Conservation (phyloP, 1,284 basidiomycete species). For the Bondarzewia mesenterica region DNA sequence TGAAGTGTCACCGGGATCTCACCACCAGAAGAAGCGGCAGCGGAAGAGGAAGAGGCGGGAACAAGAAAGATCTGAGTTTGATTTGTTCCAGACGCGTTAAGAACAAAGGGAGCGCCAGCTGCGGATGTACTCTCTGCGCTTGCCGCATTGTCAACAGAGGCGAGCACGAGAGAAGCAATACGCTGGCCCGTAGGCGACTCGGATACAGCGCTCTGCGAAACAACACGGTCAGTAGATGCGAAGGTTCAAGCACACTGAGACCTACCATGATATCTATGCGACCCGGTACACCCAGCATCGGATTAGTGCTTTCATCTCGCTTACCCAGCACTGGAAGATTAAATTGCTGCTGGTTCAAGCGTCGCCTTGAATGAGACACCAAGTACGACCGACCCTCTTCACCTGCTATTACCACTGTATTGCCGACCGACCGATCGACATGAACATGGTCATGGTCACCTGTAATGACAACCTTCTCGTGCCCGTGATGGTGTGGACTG, state of each 20-base stretch:
- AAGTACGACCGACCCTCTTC: constrained; percentile 16
- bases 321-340: constrained; percentile 12
- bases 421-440: constrained; percentile 12
- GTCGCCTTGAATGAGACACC: constrained; percentile 9
- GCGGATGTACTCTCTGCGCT: constrained; percentile 13
- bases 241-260: constrained; percentile 1
- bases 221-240: background rate
- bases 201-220: constrained; percentile 21
- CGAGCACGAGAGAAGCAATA: constrained; percentile 42
- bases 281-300: constrained; percentile 28
- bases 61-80: constrained; percentile 45
- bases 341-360: constrained; percentile 3
- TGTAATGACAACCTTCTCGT: constrained; percentile 14
- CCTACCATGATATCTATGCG: constrained; percentile 41
- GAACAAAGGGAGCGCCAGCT: constrained; percentile 29
- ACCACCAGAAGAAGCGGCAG: constrained; percentile 6
- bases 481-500: constrained; percentile 7
- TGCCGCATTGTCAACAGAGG: constrained; percentile 19
- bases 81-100: constrained; percentile 48
- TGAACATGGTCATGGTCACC: constrained; percentile 19
- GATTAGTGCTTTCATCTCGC: constrained; percentile 9
- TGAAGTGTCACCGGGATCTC: constrained; percentile 31
- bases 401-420: constrained; percentile 12
- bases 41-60: constrained; percentile 12
- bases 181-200: constrained; percentile 20